These are phyloP conservation scores for Phytopythium mirpurense DNA, from an alignment of 352 stramenopile genomes.

Conservation along the genomic window DNA sequence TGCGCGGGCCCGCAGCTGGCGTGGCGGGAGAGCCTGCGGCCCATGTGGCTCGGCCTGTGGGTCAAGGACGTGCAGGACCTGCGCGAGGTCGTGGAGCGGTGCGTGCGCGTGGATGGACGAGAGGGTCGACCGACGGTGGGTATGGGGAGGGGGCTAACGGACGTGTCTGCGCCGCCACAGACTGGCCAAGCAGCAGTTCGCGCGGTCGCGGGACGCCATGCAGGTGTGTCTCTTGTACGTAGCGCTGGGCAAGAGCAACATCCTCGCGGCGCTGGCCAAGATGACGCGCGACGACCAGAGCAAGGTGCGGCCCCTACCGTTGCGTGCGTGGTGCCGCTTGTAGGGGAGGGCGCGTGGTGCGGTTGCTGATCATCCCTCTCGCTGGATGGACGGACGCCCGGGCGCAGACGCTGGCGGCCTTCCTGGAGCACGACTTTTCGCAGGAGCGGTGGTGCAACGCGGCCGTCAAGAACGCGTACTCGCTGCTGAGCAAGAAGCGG, in stretches of 20 bases:
- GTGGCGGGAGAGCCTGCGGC: conserved; percentile 57
- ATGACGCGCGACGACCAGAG: conserved; percentile 65
- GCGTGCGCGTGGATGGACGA: neutral
- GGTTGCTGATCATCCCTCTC: too few relatives aligned
- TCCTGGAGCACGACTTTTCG: conserved; percentile 78
- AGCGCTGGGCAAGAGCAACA: conserved; percentile 75
- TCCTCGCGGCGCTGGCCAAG: conserved; percentile 68
- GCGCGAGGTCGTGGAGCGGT: conserved; percentile 61
- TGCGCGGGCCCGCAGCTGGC: conserved; percentile 37
- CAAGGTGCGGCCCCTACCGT: conserved; percentile 32
- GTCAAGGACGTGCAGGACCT: conserved; percentile 74
- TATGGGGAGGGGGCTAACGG: too few relatives aligned
- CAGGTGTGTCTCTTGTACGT: conserved; percentile 71
- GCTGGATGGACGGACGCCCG: too few relatives aligned
- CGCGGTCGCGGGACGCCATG: conserved; percentile 65
- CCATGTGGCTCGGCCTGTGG: conserved; percentile 77
- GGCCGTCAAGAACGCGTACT: conserved; percentile 95
- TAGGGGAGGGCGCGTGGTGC: too few relatives aligned
- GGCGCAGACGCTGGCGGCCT: conserved; percentile 66
- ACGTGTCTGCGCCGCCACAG: conserved; percentile 16
- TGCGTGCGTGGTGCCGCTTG: too few relatives aligned
- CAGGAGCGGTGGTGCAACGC: conserved; percentile 81
- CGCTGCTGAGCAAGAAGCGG: conserved; percentile 90
- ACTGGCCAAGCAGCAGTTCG: conserved; percentile 65
- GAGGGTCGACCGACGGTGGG: neutral